A percentile compares a stretch with the other conserved stretches of the same genome.
These are phyloP conservation scores for Casuarina glauca DNA, from an alignment of 306 rosid species.

Conservation along the genomic window DNA sequence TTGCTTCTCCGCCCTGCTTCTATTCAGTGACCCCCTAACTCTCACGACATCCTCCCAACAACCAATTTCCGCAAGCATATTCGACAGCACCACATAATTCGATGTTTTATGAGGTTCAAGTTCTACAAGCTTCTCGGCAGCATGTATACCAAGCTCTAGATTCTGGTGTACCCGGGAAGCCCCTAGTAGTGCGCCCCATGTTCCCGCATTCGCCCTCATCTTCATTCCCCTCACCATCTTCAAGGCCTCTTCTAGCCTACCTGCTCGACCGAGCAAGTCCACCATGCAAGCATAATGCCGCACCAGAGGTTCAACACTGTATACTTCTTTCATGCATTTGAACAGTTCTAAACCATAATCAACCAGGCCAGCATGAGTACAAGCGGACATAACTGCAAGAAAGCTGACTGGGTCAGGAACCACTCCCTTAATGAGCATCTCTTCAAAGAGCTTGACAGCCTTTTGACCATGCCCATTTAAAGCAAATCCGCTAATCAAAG, in stretches of 20 bases:
- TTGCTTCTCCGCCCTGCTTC: slow-evolving; percentile 57
- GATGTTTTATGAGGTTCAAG: slow-evolving; percentile 67
- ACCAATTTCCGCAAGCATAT: slow-evolving; percentile 74
- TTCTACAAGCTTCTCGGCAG: slow-evolving; percentile 62
- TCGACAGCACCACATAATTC: slow-evolving; percentile 71
- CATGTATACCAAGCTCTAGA: slow-evolving; percentile 56
- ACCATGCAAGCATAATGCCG: slow-evolving; percentile 80
- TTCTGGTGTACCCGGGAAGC: slow-evolving; percentile 60
- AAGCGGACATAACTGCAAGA: slow-evolving; percentile 69
- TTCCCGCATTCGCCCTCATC: slow-evolving; percentile 56
- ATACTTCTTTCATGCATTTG: slow-evolving; percentile 56
- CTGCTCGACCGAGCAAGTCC: slow-evolving; percentile 72
- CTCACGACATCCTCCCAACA: slow-evolving; percentile 75
- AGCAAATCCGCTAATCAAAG: slow-evolving; percentile 77
- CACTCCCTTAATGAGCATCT: slow-evolving; percentile 48
- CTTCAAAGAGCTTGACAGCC: slow-evolving; percentile 56
- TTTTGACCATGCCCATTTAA: slow-evolving; percentile 60
- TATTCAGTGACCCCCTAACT: slow-evolving; percentile 58
- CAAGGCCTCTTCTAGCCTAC: slow-evolving; percentile 77
- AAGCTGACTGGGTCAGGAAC: slow-evolving; percentile 71
- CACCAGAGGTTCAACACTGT: slow-evolving; percentile 55
- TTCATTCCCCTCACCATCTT: slow-evolving; percentile 54
- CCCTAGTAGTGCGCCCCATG: slow-evolving; percentile 78
- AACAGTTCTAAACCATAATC: slow-evolving; percentile 52
- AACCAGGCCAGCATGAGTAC: slow-evolving; percentile 71